Base-by-base conservation (phyloP, 257 asterid genomes). In the Handroanthus guayacan region DNA sequence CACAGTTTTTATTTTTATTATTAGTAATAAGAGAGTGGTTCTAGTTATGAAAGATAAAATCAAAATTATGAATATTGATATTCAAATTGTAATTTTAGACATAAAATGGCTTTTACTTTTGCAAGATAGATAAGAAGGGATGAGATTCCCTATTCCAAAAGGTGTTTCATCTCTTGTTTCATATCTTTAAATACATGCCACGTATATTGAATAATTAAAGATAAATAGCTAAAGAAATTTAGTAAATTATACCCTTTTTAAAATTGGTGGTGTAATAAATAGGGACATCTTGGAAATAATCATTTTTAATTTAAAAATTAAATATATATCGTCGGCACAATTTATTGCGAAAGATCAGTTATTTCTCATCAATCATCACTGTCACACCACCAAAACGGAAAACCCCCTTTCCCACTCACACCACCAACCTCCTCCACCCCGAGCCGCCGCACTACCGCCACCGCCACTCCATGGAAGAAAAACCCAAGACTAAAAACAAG, bases 381-480 rank as follows among this genome's bases (percentile, higher is more conserved):
- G 3, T 69, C 74, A 25, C 75, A 47, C 54, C 71, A 63, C 68
- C 51, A 58, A 55, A 45, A 60, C 37, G 45, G 47, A 64, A 52
- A 70, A 62, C 20, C 9, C 55, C 38, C 14, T 39, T 20, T 45
- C 73, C 1, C 47, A 9, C n/a, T 5, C 70, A 6, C 67, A 14
- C 48, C 75, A 39, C 10, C 20, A 8, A 3, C 79, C 61, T 1
- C 39, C 64, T 8, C n/a, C 68, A 38, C 3, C 48, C 84, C 71
- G 84, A 43, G 1, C n/a, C 71, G 4, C 75, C 57, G 2, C 66
- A 51, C 75, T 76, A 8, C 65, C 69, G 2, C 13, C 73, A 5
- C 74, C 52, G 6, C 67, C 51, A 38, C 3, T 69, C 86, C 80
- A 91, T 92, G 96, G 91, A 80, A 9, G 84, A 72, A 25, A 82